These are phyloP conservation scores for Murraya koenigii DNA, from an alignment of 345 rosid species.

Conservation along the genomic window DNA sequence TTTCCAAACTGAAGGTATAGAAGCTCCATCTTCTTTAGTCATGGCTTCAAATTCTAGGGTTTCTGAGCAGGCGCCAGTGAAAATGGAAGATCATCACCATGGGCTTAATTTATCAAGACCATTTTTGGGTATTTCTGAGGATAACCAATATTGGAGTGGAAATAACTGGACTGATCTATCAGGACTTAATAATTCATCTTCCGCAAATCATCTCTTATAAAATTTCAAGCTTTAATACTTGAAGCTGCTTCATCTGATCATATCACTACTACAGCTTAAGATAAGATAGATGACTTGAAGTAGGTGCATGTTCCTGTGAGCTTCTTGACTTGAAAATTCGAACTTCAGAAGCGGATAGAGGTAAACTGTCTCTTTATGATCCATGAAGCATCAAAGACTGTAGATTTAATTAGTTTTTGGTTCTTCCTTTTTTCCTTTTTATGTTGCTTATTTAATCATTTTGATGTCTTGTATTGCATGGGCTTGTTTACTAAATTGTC, in stretches of 20 bases:
- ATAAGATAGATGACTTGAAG: constrained; percentile 8
- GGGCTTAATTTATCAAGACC: constrained; percentile 39
- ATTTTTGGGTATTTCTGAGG: constrained; percentile 30
- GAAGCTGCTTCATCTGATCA: constrained; percentile 11
- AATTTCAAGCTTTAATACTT: background rate
- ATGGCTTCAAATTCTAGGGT: constrained; percentile 48
- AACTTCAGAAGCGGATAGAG: background rate
- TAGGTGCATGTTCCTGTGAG: background rate
- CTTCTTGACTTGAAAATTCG: background rate
- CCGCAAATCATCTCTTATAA: constrained; percentile 30
- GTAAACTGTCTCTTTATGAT: constrained; percentile 8
- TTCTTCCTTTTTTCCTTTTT: background rate
- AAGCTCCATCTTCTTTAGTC: constrained; percentile 36
- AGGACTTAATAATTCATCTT: constrained; percentile 47
- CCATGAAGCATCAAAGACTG: constrained; percentile 12
- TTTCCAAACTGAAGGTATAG: constrained; percentile 43
- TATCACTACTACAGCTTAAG: constrained; percentile 2
- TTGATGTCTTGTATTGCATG: constrained; percentile 21
- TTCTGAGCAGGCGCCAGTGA: constrained; percentile 51
- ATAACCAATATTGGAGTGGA: constrained; percentile 47
- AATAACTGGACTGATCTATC: constrained; percentile 45
- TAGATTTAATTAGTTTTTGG: background rate
- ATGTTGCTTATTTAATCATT: background rate
- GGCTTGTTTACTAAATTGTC: constrained; percentile 24
- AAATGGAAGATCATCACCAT: constrained; percentile 47